A percentile compares a stretch with the other conserved stretches of the same genome.
Evolutionary conservation across 345 rosid genomes (phyloP).

Genomic region (Geranium brycei): DNA sequence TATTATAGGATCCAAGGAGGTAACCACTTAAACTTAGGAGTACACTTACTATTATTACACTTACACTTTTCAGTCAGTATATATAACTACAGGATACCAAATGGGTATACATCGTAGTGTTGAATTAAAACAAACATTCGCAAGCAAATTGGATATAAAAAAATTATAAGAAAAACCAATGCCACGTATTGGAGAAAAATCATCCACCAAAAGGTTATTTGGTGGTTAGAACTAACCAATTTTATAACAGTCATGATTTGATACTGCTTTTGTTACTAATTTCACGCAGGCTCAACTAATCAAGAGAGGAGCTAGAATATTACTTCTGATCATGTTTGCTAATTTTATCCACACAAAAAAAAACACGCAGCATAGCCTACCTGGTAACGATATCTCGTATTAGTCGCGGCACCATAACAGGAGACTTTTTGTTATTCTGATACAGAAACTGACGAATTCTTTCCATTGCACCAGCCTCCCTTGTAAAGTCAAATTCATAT

Average conservation of each 20-base stretch:
- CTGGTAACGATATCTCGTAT: constrained; percentile 55
- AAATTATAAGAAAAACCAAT: background rate
- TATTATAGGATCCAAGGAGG: background rate
- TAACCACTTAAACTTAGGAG: background rate
- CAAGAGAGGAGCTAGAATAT: background rate
- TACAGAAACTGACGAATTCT: constrained; percentile 62
- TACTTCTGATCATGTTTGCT: background rate
- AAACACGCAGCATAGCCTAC: constrained; percentile 20
- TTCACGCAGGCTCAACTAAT: background rate
- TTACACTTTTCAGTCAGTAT: too few relatives aligned
- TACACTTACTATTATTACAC: background rate
- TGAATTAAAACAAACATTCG: too few relatives aligned
- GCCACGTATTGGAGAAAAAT: background rate
- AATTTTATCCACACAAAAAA: too few relatives aligned
- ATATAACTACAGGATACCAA: too few relatives aligned
- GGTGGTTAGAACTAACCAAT: background rate
- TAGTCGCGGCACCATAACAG: constrained; percentile 67
- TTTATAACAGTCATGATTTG: background rate
- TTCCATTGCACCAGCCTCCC: constrained; percentile 84
- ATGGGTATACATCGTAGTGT: too few relatives aligned
- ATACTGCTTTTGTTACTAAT: background rate
- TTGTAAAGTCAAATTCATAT: constrained; percentile 78
- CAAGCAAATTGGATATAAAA: background rate
- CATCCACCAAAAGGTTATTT: background rate
- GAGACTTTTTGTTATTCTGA: constrained; percentile 60